Base-by-base conservation (phyloP, 768 basidiomycete genomes). In the Phylloporus arenicola region DNA sequence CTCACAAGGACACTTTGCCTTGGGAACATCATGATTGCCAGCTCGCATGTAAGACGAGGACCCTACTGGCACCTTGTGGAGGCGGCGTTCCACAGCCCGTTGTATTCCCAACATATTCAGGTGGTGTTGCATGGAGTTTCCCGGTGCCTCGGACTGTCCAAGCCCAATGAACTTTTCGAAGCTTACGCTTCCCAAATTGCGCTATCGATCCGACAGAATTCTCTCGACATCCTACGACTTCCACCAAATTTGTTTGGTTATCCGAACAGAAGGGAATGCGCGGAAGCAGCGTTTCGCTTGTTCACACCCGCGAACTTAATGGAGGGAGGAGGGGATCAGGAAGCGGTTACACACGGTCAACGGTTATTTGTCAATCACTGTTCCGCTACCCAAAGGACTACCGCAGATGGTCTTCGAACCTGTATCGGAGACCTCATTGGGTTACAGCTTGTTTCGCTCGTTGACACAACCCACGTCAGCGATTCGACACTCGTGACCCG, bases 61-160 rank as follows among this genome's bases (percentile, higher is more conserved):
- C 79, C 92, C 1, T 92, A 95, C 62, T 93, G 87, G 83, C 86
- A 95, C 65, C 64, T 98, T 43, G 71, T 97, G 52, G 92, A 94
- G 64, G 78, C 80, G 6, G 79, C 65, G 58, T 72, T 55, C 55
- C 67, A 75, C 54, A 62, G 59, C 16, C 54, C 54, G 37, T 54
- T 62, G 44, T 50, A 63, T 62, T 51, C 59, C 45, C 46, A 56
- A 4, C 67, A 69, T 45, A 69, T 79, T 38, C 68, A 75, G 50
- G 72, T 75, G 8, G 72, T 87, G 34, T 70, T 97, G 33, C 59
- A 58, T 14, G 81, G 81, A 7, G 83, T 87, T 19, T 79, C 88
- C 0, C 63, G 71, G 44, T 74, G 85, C 8, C 72, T 98, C 42
- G 91, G 90, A 13, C 64, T 97, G 37, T 56, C 65, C 8, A 69